Evolutionary conservation across 1,284 basidiomycete genomes (phyloP), one percentile per base, ranked within the genome.

Genomic region (Amylostereum areolatum): DNA sequence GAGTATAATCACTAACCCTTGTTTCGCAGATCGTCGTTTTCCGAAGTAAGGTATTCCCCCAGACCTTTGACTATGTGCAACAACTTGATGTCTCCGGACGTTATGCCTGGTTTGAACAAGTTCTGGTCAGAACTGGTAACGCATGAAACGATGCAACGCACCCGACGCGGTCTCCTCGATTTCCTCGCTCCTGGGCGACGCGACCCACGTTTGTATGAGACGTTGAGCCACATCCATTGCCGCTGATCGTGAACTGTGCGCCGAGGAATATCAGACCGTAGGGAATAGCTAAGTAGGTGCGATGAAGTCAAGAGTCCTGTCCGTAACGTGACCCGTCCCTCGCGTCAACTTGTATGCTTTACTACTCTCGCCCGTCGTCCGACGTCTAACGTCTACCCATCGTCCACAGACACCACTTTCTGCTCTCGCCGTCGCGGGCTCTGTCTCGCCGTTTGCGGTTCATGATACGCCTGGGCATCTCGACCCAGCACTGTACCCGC

Each of bases 61-160:
- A 97, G 75, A 24, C 83, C 82, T 60, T 90, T 91, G 11, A 98
- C 92, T n/a, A 98, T 69, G 50, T 85, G 77, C 2, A 97, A 72
- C 5, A 97, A 71, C n/a, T 81, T 77, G 28, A 78, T 67, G 12
- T 71, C 64, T 30, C 81, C 81, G 51, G 67, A 70, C 25, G 80
- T 77, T 55, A 94, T 78, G 58, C 81, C 92, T 93, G 47, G 29
- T 11, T 12, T 11, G 37, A 34, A 45, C 50, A 49, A 52, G 29
- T n/a, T n/a, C n/a, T n/a, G 44, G 51, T 53, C 52, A 56, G 48
- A 54, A 48, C 52, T 52, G 42, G 32, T 48, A 43, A 43, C 40
- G 18, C 46, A 35, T 50, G 42, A 52, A 33, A 60, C 30, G 41
- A 29, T 27, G n/a, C 18, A 6, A 28, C 66, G 18, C 71, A 77